phyloP scores from a whole-genome alignment of 2,329 filamentous ascomycete species.

The Leptographium flavum region DNA sequence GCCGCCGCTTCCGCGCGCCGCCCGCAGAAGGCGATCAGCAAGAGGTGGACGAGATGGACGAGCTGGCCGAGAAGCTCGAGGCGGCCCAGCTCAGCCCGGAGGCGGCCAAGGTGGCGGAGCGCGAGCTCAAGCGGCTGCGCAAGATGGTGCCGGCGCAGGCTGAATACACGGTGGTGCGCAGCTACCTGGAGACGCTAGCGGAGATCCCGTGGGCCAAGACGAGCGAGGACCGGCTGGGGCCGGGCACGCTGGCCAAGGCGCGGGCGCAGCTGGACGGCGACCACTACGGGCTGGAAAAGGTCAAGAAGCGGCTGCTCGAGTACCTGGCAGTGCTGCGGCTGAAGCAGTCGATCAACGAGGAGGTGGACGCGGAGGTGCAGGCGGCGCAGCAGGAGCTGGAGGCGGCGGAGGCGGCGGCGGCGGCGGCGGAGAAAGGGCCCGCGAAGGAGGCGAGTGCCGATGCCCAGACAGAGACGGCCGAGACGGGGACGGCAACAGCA shows the following conservation, averaged over 20 bases:
- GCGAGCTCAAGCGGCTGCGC: constrained; percentile 73
- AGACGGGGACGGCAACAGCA: not conserved
- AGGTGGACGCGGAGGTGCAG: constrained; percentile 66
- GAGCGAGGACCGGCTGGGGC: constrained; percentile 75
- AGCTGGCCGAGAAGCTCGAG: constrained; percentile 77
- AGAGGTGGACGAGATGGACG: constrained; percentile 78
- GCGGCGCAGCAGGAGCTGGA: constrained; percentile 44
- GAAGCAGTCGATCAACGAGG: constrained; percentile 80
- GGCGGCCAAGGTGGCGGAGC: constrained; percentile 76
- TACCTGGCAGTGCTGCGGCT: constrained; percentile 92
- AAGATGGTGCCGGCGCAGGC: constrained; percentile 96
- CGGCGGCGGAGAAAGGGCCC: constrained; percentile 36
- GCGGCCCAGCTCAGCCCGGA: constrained; percentile 70
- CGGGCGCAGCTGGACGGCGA: constrained; percentile 88
- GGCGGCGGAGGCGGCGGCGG: constrained; percentile 21
- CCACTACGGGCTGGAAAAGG: constrained; percentile 90
- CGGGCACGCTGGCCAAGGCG: constrained; percentile 63
- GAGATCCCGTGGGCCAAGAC: constrained; percentile 85
- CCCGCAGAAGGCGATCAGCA: no score
- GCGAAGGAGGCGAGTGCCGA: not conserved
- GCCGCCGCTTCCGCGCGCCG: no score
- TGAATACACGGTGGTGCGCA: constrained; percentile 85
- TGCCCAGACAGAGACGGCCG: not conserved
- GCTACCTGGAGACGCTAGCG: constrained; percentile 83
- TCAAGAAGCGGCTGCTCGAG: constrained; percentile 91